Evolutionary conservation across 495 filamentous ascomycete genomes (phyloP), one percentile per base, ranked within the genome.

Genomic region (Talaromyces ruber): DNA sequence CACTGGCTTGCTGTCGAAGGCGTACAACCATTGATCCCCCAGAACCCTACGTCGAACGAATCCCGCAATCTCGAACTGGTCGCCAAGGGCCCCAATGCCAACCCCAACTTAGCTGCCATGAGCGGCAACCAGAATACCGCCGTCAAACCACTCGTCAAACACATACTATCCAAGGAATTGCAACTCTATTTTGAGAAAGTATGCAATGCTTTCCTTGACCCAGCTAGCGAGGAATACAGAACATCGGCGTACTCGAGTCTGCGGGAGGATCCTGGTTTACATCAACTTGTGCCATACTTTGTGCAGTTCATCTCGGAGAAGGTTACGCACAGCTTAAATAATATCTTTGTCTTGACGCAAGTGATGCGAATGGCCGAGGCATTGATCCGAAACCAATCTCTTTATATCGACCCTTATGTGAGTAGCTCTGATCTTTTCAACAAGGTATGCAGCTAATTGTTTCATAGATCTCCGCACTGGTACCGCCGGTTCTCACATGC

Each of bases 141-240:
- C 54, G 87, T 96, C 70, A 90, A 92, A 65, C 94, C 94, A 1
- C 79, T 90, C 2, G 94, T 98, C 47, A 98, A 97, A 72, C 95
- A 98, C 67, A 84, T 97, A 62, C 80, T 98, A 43, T 96, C 91
- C 61, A 94, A 96, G 70, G 94, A 98, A 71, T 84, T 97, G 3
- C 89, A 93, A 66, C 82, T 97, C n/a, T 98, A 97, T 80, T 98
- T 97, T 63, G 90, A 96, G 67, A 96, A 93, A 67, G 88, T 98
- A 43, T 91, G 89, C 74, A 81, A 79, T 63, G 93, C 93, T 2
- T 80, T 98, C 22, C 77, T 96, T 57, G 90, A 98, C 69, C 91
- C 93, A 64, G 82, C 80, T 28, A 88, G 88, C 54, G 92, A 96
- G 58, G 85, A 89, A 59, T 86, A 96, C 67, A 89, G 93, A n/a